Evolutionary conservation across 2,329 filamentous ascomycete species (phyloP).

Genomic region (Colletotrichum brevisporum): DNA sequence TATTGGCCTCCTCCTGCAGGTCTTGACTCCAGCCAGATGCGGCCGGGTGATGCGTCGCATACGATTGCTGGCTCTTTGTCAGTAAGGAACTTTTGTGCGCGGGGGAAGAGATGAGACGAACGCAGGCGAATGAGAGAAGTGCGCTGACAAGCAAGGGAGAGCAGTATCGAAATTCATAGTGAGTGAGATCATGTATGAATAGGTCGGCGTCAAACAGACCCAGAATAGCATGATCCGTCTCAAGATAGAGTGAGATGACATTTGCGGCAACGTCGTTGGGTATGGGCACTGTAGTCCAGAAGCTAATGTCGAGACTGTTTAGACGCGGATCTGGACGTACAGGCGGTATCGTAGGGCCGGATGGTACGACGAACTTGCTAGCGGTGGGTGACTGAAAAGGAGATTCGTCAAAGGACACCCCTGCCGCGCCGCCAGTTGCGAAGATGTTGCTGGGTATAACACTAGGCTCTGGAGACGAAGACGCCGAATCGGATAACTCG

Average conservation of each 20-base stretch:
- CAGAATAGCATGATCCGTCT: slow-evolving; percentile 57
- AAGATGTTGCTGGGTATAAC: neutral
- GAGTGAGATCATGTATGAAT: slow-evolving; percentile 51
- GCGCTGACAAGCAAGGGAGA: slow-evolving; percentile 53
- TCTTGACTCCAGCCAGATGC: slow-evolving; percentile 36
- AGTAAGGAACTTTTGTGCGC: neutral
- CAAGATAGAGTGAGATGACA: slow-evolving; percentile 52
- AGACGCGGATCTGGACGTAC: slow-evolving; percentile 46
- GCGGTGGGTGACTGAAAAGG: slow-evolving; percentile 28
- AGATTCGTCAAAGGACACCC: neutral
- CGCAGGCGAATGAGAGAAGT: slow-evolving; percentile 52
- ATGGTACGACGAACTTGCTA: slow-evolving; percentile 40
- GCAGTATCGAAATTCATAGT: slow-evolving; percentile 46
- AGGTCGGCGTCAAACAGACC: slow-evolving; percentile 52
- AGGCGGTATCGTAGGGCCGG: slow-evolving; percentile 40
- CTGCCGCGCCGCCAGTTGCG: neutral
- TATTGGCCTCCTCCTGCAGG: slow-evolving; percentile 31
- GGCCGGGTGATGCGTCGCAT: slow-evolving; percentile 24
- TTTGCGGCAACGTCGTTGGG: slow-evolving; percentile 48
- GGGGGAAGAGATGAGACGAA: slow-evolving; percentile 43
- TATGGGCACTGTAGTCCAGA: slow-evolving; percentile 53
- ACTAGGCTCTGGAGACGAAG: slow-evolving; percentile 8
- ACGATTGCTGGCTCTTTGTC: slow-evolving; percentile 23
- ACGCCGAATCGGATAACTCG: slow-evolving; percentile 6
- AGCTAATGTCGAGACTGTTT: slow-evolving; percentile 46